Evolutionary conservation across 345 rosid species (phyloP).

Genomic region (Mercurialis annua): DNA sequence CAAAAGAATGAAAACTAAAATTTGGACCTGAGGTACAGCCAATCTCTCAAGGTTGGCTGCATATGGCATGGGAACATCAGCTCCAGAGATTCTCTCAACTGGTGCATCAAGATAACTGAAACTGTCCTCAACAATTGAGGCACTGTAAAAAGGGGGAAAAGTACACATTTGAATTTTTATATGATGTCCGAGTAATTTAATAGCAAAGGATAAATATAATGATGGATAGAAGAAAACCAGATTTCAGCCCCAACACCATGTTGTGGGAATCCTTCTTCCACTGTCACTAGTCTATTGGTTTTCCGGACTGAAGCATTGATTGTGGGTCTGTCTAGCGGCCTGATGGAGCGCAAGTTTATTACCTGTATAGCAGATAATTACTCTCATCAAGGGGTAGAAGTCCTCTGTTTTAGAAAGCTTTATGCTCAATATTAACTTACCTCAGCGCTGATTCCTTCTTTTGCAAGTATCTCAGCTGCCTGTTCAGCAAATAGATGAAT

Average conservation of each 20-base stretch:
- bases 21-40: slow-evolving; percentile 79
- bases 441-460: slow-evolving; percentile 89
- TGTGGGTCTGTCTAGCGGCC: slow-evolving; percentile 79
- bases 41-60: slow-evolving; percentile 85
- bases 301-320: slow-evolving; percentile 90
- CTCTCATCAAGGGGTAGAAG: background rate
- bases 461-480: slow-evolving; percentile 85
- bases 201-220: background rate
- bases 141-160: slow-evolving; percentile 34
- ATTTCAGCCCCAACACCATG: slow-evolving; percentile 96
- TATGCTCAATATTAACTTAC: slow-evolving; percentile 33
- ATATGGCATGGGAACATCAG: slow-evolving; percentile 94
- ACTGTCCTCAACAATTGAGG: slow-evolving; percentile 80
- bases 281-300: slow-evolving; percentile 91
- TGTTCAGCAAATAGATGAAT: slow-evolving; percentile 23
- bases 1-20: slow-evolving; percentile 6
- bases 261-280: slow-evolving; percentile 95
- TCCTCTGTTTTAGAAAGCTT: background rate
- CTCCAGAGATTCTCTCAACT: slow-evolving; percentile 79
- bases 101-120: slow-evolving; percentile 83
- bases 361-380: slow-evolving; percentile 38
- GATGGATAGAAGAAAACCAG: slow-evolving; percentile 41
- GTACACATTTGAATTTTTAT: background rate
- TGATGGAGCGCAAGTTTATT: slow-evolving; percentile 77
- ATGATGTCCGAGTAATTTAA: background rate